Evolutionary conservation across 768 basidiomycete genomes (phyloP).

Genomic region (Tephrocybe sp.): DNA sequence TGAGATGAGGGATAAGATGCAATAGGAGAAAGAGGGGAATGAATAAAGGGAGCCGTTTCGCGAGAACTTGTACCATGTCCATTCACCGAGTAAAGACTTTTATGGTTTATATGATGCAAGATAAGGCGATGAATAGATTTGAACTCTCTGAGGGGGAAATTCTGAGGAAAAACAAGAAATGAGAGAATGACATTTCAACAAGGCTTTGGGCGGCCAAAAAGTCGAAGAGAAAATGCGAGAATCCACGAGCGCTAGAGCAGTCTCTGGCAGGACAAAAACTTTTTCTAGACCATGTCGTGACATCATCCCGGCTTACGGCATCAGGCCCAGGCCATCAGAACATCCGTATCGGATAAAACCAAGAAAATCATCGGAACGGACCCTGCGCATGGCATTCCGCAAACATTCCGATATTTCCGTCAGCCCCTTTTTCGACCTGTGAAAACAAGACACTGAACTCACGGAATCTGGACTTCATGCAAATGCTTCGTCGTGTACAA

Average conservation of each 20-base stretch:
- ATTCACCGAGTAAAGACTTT: conserved; percentile 52
- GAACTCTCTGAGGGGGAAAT: not conserved
- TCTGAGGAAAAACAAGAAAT: not conserved
- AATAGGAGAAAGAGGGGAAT: conserved; percentile 25
- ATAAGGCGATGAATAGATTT: conserved; percentile 11
- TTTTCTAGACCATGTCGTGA: conserved; percentile 41
- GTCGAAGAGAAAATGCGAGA: not conserved
- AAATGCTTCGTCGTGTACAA: conserved; percentile 36
- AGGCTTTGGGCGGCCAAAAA: conserved; percentile 11
- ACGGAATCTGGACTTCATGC: conserved; percentile 40
- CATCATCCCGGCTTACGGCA: conserved; percentile 39
- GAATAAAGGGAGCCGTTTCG: conserved; percentile 19
- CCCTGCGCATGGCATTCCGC: conserved; percentile 31
- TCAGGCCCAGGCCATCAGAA: conserved; percentile 50
- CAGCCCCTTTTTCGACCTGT: not conserved
- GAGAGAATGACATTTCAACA: conserved; percentile 1
- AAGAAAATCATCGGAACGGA: conserved; percentile 44
- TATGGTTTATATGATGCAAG: conserved; percentile 11
- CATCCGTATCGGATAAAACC: conserved; percentile 59
- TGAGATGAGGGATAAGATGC: conserved; percentile 17
- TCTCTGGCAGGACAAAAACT: conserved; percentile 34
- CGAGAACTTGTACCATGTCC: conserved; percentile 43
- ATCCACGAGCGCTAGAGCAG: conserved; percentile 8
- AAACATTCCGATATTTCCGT: conserved; percentile 19
- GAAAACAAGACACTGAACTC: conserved; percentile 27